Conservation (phyloP, 208 protist species). For the Crithidia acanthocephali region DNA sequence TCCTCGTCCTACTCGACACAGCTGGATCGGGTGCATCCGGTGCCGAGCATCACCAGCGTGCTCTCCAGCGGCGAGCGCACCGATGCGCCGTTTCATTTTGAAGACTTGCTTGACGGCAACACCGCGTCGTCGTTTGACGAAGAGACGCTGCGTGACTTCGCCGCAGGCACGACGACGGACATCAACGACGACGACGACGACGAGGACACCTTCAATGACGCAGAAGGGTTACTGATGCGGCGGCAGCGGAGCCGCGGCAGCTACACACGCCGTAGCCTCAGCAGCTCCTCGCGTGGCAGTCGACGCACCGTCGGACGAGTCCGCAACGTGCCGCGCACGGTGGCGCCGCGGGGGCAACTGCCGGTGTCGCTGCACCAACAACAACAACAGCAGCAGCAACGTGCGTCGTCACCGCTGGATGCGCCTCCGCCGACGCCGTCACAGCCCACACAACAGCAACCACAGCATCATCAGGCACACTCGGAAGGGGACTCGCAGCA, state of each 20-base stretch:
- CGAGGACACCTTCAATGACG: background rate
- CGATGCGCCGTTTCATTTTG: constrained; percentile 29
- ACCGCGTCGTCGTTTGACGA: constrained; percentile 18
- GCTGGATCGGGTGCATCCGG: constrained; percentile 8
- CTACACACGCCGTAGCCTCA: background rate
- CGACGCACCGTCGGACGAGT: background rate
- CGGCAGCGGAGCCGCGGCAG: background rate
- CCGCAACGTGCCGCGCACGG: background rate
- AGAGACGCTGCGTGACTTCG: constrained; percentile 4
- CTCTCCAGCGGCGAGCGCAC: constrained; percentile 22
- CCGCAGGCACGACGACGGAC: constrained; percentile 1
- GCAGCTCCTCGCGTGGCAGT: background rate
- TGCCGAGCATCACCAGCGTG: constrained; percentile 9
- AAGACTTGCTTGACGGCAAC: constrained; percentile 22
- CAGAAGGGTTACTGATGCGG: background rate
- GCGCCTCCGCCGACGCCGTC: background rate
- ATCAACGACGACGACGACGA: constrained; percentile 21
- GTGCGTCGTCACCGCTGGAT: background rate
- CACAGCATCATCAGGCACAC: background rate
- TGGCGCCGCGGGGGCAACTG: background rate
- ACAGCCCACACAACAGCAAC: background rate
- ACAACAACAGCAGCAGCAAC: background rate
- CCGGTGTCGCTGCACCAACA: background rate
- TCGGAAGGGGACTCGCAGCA: background rate
- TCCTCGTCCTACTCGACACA: background rate